Evolutionary conservation across 2,329 filamentous ascomycete genomes (phyloP), one percentile per base, ranked within the genome.

Genomic region (Hypoxylon sp.): DNA sequence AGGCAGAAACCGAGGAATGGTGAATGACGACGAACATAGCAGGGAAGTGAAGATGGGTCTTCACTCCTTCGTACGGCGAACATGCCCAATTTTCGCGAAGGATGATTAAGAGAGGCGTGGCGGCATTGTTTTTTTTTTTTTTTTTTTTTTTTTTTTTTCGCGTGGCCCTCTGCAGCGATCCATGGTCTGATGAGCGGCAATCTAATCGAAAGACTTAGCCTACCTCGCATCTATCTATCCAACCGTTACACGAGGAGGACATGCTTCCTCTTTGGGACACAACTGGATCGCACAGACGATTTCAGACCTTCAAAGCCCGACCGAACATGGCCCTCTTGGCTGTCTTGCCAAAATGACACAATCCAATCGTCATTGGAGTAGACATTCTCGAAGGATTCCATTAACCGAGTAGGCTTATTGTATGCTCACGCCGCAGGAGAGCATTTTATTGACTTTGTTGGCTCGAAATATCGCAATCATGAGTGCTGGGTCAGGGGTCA

Each of bases 131-230:
- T 51, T n/a, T n/a, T n/a, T n/a, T n/a, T n/a, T n/a, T n/a, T n/a
- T n/a, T n/a, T n/a, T n/a, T n/a, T n/a, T n/a, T n/a, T n/a, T n/a
- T n/a, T n/a, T n/a, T n/a, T n/a, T n/a, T 29, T 46, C 62, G 55
- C 65, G 54, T 68, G 61, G 61, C 62, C 62, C 62, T 53, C 23
- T 12, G 52, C 58, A 45, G n/a, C 53, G 56, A 58, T 23, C 46
- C 51, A 57, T 68, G 62, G 56, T 62, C 58, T 68, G 58, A 65
- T 45, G 39, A 62, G 51, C 45, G 52, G 50, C 37, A 34, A 55
- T 59, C 48, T 62, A 59, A 55, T 47, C 43, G 47, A 39, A 34
- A 25, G 43, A 34, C 45, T 39, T 51, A 56, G 54, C 51, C 54
- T 59, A 29, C 51, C 51, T 63, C 41, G 34, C n/a, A 11, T 25